Evolutionary conservation across 176 grass and related monocot species (phyloP).

Genomic region (Leersia perrieri): DNA sequence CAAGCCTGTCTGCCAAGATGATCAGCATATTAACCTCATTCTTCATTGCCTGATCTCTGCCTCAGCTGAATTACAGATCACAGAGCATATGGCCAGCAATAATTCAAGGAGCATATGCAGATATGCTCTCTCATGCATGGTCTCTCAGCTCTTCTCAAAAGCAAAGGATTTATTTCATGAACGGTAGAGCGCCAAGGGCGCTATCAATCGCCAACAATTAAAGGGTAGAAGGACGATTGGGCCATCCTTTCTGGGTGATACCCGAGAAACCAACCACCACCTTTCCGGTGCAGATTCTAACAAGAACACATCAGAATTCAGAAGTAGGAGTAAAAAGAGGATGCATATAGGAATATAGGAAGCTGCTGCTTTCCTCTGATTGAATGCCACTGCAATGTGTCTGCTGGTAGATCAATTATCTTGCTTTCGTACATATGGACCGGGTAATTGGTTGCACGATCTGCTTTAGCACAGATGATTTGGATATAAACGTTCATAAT

Average conservation of each 20-base stretch:
- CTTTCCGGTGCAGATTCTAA: conserved; percentile 42
- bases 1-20: conserved; percentile 28
- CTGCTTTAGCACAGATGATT: conserved; percentile 9
- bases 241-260: conserved; percentile 27
- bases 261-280: conserved; percentile 48
- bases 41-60: not conserved
- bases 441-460: not conserved
- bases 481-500: not conserved
- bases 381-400: conserved; percentile 58
- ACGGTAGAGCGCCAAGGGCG: not conserved
- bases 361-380: conserved; percentile 30
- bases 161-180: not conserved
- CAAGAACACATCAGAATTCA: conserved; percentile 1
- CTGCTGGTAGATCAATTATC: conserved; percentile 35
- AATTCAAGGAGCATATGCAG: conserved; percentile 11
- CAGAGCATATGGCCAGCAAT: conserved; percentile 21
- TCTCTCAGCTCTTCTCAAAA: not conserved
- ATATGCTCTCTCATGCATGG: not conserved
- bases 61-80: conserved; percentile 22
- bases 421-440: conserved; percentile 7
- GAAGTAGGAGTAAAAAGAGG: conserved; percentile 21
- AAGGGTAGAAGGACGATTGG: conserved; percentile 28
- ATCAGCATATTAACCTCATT: conserved; percentile 21
- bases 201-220: conserved; percentile 33
- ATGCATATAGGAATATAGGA: not conserved